A percentile compares a stretch with the other conserved stretches of the same genome.
These are phyloP conservation scores for Pythium rhizo-oryzae DNA, from an alignment of 352 stramenopile species.

Conservation along the genomic window DNA sequence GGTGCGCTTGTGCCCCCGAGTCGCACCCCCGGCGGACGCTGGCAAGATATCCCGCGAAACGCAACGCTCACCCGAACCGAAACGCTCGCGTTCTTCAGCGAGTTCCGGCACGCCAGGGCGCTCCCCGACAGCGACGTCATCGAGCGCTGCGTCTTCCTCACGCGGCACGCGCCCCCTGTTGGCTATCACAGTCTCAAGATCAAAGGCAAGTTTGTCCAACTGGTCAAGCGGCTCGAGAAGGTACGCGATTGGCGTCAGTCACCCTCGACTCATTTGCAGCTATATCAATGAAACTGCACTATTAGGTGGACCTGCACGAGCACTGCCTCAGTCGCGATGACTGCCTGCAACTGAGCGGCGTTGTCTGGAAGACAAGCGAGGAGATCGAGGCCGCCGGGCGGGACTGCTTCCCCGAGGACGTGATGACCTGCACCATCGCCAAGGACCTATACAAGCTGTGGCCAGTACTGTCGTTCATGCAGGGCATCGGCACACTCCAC, in stretches of 20 bases:
- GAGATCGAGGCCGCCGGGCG: constrained; percentile 34
- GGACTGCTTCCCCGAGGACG: constrained; percentile 34
- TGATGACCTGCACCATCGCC: constrained; percentile 35
- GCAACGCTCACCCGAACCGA: constrained; percentile 30
- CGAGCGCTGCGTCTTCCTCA: constrained; percentile 34
- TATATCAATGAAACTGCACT: no score
- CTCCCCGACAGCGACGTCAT: constrained; percentile 33
- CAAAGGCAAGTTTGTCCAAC: constrained; percentile 36
- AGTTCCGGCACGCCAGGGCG: constrained; percentile 32
- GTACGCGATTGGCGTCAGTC: constrained; percentile 11
- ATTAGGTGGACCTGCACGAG: constrained; percentile 29
- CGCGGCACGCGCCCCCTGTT: constrained; percentile 32
- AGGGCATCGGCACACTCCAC: constrained; percentile 37
- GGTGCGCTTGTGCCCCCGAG: constrained; percentile 27
- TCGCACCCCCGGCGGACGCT: constrained; percentile 18
- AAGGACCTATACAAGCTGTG: constrained; percentile 38
- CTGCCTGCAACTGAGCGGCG: constrained; percentile 34
- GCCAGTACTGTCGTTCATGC: constrained; percentile 36
- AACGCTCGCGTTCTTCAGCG: constrained; percentile 37
- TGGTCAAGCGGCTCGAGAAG: constrained; percentile 35
- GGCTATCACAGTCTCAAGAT: constrained; percentile 31
- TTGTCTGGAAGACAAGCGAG: constrained; percentile 37
- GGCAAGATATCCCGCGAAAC: constrained; percentile 37
- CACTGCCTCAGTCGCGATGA: constrained; percentile 40
- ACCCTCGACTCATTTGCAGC: no score